Conservation (phyloP, 2,329 filamentous ascomycete species). For the Penicillium sp. region DNA sequence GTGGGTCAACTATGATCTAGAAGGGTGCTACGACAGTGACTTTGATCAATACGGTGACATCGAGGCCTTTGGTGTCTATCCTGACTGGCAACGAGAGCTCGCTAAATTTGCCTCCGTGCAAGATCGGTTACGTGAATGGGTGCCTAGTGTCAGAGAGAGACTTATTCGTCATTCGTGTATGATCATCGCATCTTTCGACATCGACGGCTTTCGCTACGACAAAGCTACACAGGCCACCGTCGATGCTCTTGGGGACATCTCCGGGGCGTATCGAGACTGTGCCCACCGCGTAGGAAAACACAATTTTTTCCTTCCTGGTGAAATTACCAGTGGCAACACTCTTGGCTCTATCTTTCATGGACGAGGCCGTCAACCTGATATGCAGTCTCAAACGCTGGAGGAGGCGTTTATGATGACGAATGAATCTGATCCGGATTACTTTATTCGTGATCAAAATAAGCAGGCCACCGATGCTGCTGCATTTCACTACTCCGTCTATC, state of each 20-base stretch:
- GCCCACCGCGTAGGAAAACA: conserved; percentile 58
- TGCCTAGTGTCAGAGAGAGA: conserved; percentile 57
- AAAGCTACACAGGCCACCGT: conserved; percentile 65
- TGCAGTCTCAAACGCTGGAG: conserved; percentile 50
- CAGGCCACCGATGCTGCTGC: conserved; percentile 60
- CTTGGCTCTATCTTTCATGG: conserved; percentile 63
- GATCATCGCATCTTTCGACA: conserved; percentile 61
- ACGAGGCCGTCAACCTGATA: conserved; percentile 58
- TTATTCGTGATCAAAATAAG: conserved; percentile 54
- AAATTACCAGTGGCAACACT: conserved; percentile 63
- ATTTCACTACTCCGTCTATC: conserved; percentile 66
- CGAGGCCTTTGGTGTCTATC: conserved; percentile 62
- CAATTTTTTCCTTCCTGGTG: conserved; percentile 65
- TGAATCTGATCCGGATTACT: conserved; percentile 45
- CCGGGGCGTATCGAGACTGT: conserved; percentile 57
- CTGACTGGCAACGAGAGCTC: conserved; percentile 64
- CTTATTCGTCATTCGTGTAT: conserved; percentile 64
- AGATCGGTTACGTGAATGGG: conserved; percentile 66
- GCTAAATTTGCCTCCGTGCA: conserved; percentile 67
- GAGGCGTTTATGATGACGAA: conserved; percentile 52
- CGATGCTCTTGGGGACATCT: conserved; percentile 61
- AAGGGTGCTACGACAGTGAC: conserved; percentile 62
- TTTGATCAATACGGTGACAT: conserved; percentile 66
- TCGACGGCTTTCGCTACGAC: conserved; percentile 67
- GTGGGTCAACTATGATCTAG: conserved; percentile 49